Percentiles rank a stretch among this genome's conserved stretches.
These are phyloP conservation scores for Phytopythium helicoides DNA, from an alignment of 352 stramenopile species.

Conservation along the genomic window DNA sequence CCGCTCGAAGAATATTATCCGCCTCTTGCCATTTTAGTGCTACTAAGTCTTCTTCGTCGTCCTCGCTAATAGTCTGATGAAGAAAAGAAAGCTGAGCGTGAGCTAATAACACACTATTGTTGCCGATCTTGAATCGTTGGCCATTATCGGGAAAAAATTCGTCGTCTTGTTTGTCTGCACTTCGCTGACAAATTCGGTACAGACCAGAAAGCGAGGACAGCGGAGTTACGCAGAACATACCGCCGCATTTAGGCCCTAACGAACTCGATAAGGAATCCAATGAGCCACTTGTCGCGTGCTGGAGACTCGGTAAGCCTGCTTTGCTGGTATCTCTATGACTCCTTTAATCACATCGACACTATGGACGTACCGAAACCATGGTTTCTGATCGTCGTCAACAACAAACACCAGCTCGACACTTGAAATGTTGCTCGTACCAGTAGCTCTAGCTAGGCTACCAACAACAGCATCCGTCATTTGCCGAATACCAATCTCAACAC, in stretches of 20 bases:
- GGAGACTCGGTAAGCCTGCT: constrained; percentile 46
- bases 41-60: constrained; percentile 12
- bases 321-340: too few species aligned
- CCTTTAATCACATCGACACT: too few species aligned
- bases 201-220: constrained; percentile 38
- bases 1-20: constrained; percentile 56
- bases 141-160: constrained; percentile 34
- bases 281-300: background rate
- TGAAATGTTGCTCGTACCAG: background rate
- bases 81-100: constrained; percentile 61
- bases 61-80: constrained; percentile 3
- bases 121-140: constrained; percentile 64
- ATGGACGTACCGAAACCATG: constrained; percentile 1
- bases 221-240: constrained; percentile 57
- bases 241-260: constrained; percentile 39
- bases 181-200: constrained; percentile 4
- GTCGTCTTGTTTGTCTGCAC: constrained; percentile 1
- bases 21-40: constrained; percentile 61
- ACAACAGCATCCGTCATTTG: constrained; percentile 2
- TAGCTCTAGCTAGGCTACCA: background rate
- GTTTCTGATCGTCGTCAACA: constrained; percentile 2
- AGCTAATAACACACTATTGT: constrained; percentile 71
- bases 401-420: constrained; percentile 1
- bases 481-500: background rate
- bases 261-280: constrained; percentile 3